Conservation (phyloP, 352 stramenopile species). For the Aphanomyces cochlioides region DNA sequence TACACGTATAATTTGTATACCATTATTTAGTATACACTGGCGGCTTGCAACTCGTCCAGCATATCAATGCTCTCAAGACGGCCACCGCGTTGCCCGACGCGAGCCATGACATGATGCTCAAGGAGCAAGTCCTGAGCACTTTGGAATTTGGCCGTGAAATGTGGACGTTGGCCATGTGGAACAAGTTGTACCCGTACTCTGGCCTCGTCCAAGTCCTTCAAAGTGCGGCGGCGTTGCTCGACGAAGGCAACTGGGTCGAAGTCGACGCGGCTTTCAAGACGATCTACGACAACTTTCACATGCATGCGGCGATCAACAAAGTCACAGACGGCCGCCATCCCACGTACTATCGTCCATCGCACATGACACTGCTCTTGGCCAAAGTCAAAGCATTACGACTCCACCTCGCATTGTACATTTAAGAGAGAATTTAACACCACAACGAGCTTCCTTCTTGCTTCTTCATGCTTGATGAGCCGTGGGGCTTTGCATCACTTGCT, state of each 20-base stretch:
- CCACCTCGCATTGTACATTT: background rate
- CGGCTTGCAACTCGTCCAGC: slow-evolving; percentile 16
- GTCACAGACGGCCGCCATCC: background rate
- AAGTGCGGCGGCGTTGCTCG: background rate
- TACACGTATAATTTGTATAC: too few species aligned
- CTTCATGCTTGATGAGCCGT: too few species aligned
- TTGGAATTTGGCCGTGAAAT: slow-evolving; percentile 22
- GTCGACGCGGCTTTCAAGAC: background rate
- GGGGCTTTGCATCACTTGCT: too few species aligned
- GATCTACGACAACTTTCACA: slow-evolving; percentile 14
- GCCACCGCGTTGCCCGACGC: background rate
- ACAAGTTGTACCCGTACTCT: slow-evolving; percentile 20
- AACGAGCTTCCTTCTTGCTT: too few species aligned
- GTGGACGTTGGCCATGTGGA: slow-evolving; percentile 27
- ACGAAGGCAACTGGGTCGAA: background rate
- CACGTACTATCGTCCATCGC: slow-evolving; percentile 21
- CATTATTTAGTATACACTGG: too few species aligned
- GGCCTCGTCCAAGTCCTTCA: background rate
- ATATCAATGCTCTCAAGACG: slow-evolving; percentile 19
- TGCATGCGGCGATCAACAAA: slow-evolving; percentile 17
- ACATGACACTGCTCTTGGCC: background rate
- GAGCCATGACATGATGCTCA: background rate
- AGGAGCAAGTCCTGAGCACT: slow-evolving; percentile 7
- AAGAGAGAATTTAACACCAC: too few species aligned
- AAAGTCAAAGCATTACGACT: slow-evolving; percentile 9